A percentile compares a stretch with the other conserved stretches of the same genome.
Conservation (phyloP, 2,329 filamentous ascomycete genomes). For the Fusarium sp. region DNA sequence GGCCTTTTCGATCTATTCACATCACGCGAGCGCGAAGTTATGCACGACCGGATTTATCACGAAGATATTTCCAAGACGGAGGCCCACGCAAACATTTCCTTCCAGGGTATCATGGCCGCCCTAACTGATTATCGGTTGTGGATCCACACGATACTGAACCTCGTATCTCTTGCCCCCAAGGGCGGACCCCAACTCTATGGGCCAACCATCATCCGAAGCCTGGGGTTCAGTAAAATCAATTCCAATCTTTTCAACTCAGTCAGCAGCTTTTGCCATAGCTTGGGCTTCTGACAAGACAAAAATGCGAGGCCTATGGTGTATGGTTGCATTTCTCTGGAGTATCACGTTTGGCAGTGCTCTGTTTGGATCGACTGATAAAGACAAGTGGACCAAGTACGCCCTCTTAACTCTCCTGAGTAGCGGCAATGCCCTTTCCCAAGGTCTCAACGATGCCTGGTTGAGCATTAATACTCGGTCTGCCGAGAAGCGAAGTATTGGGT, state of each 20-base stretch:
- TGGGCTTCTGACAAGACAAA: conserved; percentile 37
- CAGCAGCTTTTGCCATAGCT: conserved; percentile 33
- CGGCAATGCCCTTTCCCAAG: conserved; percentile 41
- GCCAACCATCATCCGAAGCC: conserved; percentile 39
- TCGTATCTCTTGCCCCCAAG: conserved; percentile 43
- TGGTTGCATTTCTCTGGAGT: conserved; percentile 39
- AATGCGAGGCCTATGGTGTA: conserved; percentile 39
- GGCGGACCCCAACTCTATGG: conserved; percentile 45
- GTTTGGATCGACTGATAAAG: conserved; percentile 14
- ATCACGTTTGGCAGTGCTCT: conserved; percentile 38
- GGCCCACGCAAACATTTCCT: conserved; percentile 19
- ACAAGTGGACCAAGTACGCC: conserved; percentile 38
- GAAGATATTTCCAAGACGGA: conserved; percentile 43
- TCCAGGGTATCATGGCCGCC: conserved; percentile 8
- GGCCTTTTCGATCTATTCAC: conserved; percentile 37
- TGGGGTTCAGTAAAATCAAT: conserved; percentile 43
- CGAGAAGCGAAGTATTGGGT: conserved; percentile 37
- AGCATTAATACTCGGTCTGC: conserved; percentile 37
- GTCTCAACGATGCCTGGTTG: conserved; percentile 45
- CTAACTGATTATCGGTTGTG: conserved; percentile 33
- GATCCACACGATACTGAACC: conserved; percentile 39
- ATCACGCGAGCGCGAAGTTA: conserved; percentile 30
- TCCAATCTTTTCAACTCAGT: conserved; percentile 44
- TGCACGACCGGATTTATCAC: conserved; percentile 28
- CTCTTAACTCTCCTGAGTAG: conserved; percentile 35